Evolutionary conservation across 2,329 filamentous ascomycete species (phyloP).

Genomic region (Penicillium sp.): DNA sequence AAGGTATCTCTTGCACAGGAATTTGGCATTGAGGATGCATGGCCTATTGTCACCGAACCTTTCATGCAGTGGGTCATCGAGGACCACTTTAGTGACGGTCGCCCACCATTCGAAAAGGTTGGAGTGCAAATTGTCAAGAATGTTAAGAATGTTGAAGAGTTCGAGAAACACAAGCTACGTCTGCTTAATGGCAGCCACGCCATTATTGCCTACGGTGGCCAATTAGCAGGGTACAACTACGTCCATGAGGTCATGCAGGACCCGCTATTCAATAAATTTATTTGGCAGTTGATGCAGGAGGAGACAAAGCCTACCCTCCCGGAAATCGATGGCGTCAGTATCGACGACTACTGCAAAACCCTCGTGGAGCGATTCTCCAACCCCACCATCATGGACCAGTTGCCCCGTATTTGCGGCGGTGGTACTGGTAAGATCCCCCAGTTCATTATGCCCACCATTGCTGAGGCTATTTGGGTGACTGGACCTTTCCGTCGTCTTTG

Average conservation of each 20-base stretch:
- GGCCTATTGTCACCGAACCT: constrained; percentile 58
- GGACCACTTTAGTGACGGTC: constrained; percentile 53
- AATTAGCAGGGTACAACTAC: constrained; percentile 55
- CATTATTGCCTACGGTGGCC: constrained; percentile 54
- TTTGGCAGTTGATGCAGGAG: constrained; percentile 58
- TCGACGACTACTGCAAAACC: constrained; percentile 55
- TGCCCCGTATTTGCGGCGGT: constrained; percentile 53
- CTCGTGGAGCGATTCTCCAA: constrained; percentile 58
- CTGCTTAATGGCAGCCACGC: constrained; percentile 57
- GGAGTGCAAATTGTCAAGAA: constrained; percentile 55
- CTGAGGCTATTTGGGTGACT: constrained; percentile 46
- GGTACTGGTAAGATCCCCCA: constrained; percentile 57
- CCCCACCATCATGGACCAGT: constrained; percentile 57
- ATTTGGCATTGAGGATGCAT: constrained; percentile 52
- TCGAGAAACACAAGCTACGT: constrained; percentile 59
- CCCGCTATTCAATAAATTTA: constrained; percentile 48
- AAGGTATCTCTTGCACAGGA: constrained; percentile 45
- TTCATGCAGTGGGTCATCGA: constrained; percentile 60
- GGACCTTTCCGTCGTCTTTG: constrained; percentile 50
- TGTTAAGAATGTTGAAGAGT: constrained; percentile 54
- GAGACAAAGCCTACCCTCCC: constrained; percentile 56
- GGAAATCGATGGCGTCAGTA: constrained; percentile 51
- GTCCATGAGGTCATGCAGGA: constrained; percentile 57
- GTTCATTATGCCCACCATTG: constrained; percentile 42
- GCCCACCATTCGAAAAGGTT: constrained; percentile 54